Evolutionary conservation across 2,329 filamentous ascomycete genomes (phyloP).

Genomic region (Cylindrodendrum hubeiense): DNA sequence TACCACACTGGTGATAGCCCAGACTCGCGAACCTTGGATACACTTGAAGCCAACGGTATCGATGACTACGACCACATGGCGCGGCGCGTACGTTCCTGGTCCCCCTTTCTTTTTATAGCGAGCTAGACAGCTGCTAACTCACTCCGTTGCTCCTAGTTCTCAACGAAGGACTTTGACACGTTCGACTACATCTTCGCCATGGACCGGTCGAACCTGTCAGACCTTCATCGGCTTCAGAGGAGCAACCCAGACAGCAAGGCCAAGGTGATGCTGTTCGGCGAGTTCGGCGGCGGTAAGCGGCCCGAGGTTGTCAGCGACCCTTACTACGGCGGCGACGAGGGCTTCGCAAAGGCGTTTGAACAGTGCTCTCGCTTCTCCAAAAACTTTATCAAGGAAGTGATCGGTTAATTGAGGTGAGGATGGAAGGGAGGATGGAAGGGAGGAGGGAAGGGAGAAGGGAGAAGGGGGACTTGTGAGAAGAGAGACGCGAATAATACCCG

Average conservation of each 20-base stretch:
- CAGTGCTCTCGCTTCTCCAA: slow-evolving; percentile 82
- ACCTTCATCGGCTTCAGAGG: slow-evolving; percentile 73
- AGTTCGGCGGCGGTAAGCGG: slow-evolving; percentile 74
- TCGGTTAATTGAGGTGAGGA: slow-evolving; percentile 40
- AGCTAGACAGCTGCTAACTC: neutral
- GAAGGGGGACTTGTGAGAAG: neutral
- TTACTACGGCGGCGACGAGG: slow-evolving; percentile 88
- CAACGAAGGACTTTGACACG: slow-evolving; percentile 77
- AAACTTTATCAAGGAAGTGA: slow-evolving; percentile 76
- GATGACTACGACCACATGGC: slow-evolving; percentile 82
- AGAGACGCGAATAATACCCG: slow-evolving; percentile 40
- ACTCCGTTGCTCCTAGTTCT: slow-evolving; percentile 55
- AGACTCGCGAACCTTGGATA: slow-evolving; percentile 86
- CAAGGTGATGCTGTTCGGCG: slow-evolving; percentile 86
- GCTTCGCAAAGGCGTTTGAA: slow-evolving; percentile 88
- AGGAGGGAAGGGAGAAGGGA: neutral
- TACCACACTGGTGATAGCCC: slow-evolving; percentile 85
- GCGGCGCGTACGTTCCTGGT: slow-evolving; percentile 69
- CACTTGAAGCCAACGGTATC: slow-evolving; percentile 80
- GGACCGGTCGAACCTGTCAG: slow-evolving; percentile 84
- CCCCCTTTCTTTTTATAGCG: neutral
- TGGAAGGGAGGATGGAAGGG: slow-evolving; percentile 17
- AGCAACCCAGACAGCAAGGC: slow-evolving; percentile 70
- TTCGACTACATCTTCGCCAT: slow-evolving; percentile 98
- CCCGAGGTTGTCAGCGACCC: slow-evolving; percentile 86